These are phyloP conservation scores for Candida sp. DNA, from an alignment of 1,139 yeast genomes.

Conservation along the genomic window DNA sequence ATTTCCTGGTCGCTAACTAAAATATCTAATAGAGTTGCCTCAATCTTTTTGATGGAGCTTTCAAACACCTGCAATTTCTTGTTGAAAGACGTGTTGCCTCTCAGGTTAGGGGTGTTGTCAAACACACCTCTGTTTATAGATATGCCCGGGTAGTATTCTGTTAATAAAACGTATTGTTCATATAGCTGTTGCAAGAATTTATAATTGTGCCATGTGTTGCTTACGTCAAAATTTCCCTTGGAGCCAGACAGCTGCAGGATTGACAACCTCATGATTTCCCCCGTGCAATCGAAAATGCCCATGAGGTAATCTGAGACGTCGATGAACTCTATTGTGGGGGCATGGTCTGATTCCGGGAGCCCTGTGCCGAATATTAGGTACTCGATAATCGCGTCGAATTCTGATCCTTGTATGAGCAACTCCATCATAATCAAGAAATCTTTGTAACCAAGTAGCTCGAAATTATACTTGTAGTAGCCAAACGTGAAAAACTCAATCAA, in stretches of 20 bases:
- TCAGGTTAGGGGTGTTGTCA: slow-evolving; percentile 17
- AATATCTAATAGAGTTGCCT: slow-evolving; percentile 27
- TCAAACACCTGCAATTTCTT: slow-evolving; percentile 31
- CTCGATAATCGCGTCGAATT: neutral
- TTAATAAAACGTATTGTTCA: slow-evolving; percentile 11
- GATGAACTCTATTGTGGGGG: slow-evolving; percentile 10
- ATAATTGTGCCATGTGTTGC: slow-evolving; percentile 12
- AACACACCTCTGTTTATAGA: slow-evolving; percentile 25
- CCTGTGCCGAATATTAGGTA: neutral
- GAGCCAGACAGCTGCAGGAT: slow-evolving; percentile 16
- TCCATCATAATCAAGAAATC: slow-evolving; percentile 18
- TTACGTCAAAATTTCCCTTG: slow-evolving; percentile 11
- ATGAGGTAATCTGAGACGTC: slow-evolving; percentile 35
- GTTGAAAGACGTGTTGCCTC: slow-evolving; percentile 19
- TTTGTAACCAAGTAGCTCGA: slow-evolving; percentile 20
- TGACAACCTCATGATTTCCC: slow-evolving; percentile 41
- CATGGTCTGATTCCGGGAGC: neutral
- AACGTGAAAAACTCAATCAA: slow-evolving; percentile 43
- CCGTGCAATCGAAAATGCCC: slow-evolving; percentile 47
- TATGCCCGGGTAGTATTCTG: slow-evolving; percentile 21
- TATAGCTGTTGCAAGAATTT: slow-evolving; percentile 13
- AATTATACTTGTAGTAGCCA: slow-evolving; percentile 25
- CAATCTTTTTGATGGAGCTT: slow-evolving; percentile 29
- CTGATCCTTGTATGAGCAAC: slow-evolving; percentile 9
- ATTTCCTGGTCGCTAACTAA: slow-evolving; percentile 25